Evolutionary conservation across 164 flowering plant species (phyloP).

Genomic region (Pachysandra terminalis): DNA sequence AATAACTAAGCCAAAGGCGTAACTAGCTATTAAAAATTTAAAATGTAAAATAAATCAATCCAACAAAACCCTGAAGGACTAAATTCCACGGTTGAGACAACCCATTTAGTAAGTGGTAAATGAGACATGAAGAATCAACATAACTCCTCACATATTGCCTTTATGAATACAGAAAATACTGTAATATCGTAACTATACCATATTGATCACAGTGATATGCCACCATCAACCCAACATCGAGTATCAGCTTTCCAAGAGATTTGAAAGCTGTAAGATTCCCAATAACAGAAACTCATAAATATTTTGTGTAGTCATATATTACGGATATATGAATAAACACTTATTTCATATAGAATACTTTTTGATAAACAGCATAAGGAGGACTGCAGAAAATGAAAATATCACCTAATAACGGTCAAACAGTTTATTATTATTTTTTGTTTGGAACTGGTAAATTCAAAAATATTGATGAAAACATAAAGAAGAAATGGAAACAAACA

Average conservation of each 20-base stretch:
- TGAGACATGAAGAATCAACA: neutral
- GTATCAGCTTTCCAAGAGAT: slow-evolving; percentile 87
- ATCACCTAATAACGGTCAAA: no score
- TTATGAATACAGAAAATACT: neutral
- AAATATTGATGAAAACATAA: no score
- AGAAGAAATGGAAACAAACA: no score
- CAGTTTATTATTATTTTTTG: neutral
- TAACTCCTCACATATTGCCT: neutral
- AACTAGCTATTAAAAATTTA: no score
- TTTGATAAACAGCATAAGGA: neutral
- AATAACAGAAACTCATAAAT: slow-evolving; percentile 5
- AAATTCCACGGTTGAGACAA: neutral
- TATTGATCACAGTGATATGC: slow-evolving; percentile 93
- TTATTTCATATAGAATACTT: neutral
- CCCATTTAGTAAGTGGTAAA: neutral
- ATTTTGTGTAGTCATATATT: neutral
- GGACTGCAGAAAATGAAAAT: neutral
- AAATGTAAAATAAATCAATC: no score
- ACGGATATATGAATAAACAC: neutral
- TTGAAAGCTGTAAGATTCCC: slow-evolving; percentile 64
- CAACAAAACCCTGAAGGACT: no score
- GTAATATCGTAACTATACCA: slow-evolving; percentile 39
- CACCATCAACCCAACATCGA: slow-evolving; percentile 83
- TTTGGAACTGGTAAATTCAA: no score
- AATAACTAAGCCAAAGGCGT: no score